phyloP scores from a whole-genome alignment of 441 rosid genomes.

The Brassica hybrid region DNA sequence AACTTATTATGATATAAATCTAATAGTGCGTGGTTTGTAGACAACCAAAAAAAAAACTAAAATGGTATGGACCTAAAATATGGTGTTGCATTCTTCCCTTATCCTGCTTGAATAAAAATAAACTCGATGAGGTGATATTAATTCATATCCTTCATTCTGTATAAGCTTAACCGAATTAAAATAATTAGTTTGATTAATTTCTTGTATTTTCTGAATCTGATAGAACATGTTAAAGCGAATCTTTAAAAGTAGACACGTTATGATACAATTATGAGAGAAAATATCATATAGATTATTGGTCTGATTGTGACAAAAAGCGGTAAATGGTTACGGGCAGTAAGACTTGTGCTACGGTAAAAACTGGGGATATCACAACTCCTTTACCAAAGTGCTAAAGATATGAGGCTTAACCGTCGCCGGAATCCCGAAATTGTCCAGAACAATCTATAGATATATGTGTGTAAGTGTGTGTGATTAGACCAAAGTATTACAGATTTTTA shows the following conservation, averaged over 20 bases:
- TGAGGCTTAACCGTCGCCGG: not conserved
- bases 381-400: not conserved
- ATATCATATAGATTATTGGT: no score
- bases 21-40: conserved; percentile 8
- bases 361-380: no score
- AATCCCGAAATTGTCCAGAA: not conserved
- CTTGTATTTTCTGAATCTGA: not conserved
- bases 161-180: not conserved
- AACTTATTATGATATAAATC: not conserved
- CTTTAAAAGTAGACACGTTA: not conserved
- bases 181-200: not conserved
- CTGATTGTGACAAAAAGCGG: no score
- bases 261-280: not conserved
- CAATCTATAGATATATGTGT: not conserved
- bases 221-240: not conserved
- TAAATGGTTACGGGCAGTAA: no score
- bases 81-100: not conserved
- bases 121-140: not conserved
- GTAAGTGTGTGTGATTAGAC: not conserved
- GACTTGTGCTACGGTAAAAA: no score
- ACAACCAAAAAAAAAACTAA: not conserved
- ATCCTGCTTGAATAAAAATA: not conserved
- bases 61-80: not conserved
- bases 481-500: not conserved
- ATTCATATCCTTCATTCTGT: not conserved